Evolutionary conservation across 805 yeast genomes (phyloP).

Genomic region (Yamadazyma scolyti): DNA sequence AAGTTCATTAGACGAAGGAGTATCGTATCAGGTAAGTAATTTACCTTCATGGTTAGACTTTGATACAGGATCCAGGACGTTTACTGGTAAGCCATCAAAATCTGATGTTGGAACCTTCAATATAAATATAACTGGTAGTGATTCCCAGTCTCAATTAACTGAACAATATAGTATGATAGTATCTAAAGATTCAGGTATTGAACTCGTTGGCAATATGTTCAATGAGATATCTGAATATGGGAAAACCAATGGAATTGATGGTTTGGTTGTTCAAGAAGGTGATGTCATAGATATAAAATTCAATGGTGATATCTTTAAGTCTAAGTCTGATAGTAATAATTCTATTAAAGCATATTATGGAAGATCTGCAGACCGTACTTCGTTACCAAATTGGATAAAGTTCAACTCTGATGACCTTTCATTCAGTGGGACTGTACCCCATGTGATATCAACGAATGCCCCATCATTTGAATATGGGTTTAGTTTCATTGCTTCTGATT

Average conservation of each 20-base stretch:
- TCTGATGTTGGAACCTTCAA: constrained; percentile 39
- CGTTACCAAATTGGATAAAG: constrained; percentile 85
- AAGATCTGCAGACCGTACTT: constrained; percentile 73
- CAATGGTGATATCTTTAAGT: constrained; percentile 50
- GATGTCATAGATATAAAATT: constrained; percentile 63
- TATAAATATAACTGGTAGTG: constrained; percentile 62
- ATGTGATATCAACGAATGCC: constrained; percentile 80
- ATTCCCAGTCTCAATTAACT: constrained; percentile 49
- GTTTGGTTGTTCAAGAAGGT: constrained; percentile 72
- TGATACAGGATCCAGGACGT: constrained; percentile 54
- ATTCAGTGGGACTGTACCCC: constrained; percentile 86
- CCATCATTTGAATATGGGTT: constrained; percentile 75
- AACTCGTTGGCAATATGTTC: constrained; percentile 41
- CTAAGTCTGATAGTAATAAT: constrained; percentile 40
- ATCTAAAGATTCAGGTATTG: constrained; percentile 54
- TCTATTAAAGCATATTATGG: constrained; percentile 72
- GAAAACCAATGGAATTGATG: constrained; percentile 69
- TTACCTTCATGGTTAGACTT: constrained; percentile 81
- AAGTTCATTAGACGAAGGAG: constrained; percentile 32
- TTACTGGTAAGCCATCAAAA: constrained; percentile 64
- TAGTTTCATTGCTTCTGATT: constrained; percentile 75
- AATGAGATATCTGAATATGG: constrained; percentile 63
- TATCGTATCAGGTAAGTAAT: constrained; percentile 53
- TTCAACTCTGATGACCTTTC: constrained; percentile 62
- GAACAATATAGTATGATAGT: constrained; percentile 58